These are phyloP conservation scores for Vachellia pachyceras DNA, from an alignment of 306 rosid species.

Conservation along the genomic window DNA sequence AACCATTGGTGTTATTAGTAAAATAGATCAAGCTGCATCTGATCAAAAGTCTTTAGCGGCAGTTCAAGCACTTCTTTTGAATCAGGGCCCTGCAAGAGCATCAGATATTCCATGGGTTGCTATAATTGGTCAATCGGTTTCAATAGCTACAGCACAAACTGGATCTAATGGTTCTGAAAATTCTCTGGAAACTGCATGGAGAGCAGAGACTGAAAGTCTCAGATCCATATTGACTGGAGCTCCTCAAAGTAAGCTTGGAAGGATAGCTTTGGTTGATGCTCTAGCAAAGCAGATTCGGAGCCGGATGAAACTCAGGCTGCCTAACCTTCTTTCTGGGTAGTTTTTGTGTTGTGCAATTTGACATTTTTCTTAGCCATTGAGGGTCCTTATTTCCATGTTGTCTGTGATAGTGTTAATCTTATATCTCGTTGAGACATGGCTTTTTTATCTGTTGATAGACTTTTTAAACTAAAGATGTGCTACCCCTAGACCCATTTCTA, in stretches of 20 bases:
- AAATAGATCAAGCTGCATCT: constrained; percentile 90
- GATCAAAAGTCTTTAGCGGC: constrained; percentile 93
- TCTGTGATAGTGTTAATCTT: constrained; percentile 23
- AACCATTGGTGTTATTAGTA: constrained; percentile 88
- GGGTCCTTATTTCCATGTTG: constrained; percentile 3
- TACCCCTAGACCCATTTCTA: neutral
- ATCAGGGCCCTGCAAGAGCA: constrained; percentile 89
- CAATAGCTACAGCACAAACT: constrained; percentile 91
- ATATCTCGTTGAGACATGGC: constrained; percentile 7
- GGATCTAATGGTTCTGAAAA: constrained; percentile 87
- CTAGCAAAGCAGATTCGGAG: constrained; percentile 85
- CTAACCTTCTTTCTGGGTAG: constrained; percentile 95
- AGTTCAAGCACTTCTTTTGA: constrained; percentile 87
- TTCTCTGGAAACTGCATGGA: constrained; percentile 98
- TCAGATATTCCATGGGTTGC: constrained; percentile 97
- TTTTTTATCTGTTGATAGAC: neutral
- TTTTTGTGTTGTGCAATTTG: constrained; percentile 33
- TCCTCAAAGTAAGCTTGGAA: constrained; percentile 93
- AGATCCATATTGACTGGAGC: constrained; percentile 92
- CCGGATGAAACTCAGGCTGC: constrained; percentile 91
- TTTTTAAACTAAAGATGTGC: neutral
- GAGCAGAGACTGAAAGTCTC: constrained; percentile 95
- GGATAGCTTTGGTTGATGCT: constrained; percentile 92
- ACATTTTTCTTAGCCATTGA: constrained; percentile 1
- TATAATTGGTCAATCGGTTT: constrained; percentile 89